Conservation (phyloP, 768 basidiomycete species). For the Leccinellum rugosiceps region DNA sequence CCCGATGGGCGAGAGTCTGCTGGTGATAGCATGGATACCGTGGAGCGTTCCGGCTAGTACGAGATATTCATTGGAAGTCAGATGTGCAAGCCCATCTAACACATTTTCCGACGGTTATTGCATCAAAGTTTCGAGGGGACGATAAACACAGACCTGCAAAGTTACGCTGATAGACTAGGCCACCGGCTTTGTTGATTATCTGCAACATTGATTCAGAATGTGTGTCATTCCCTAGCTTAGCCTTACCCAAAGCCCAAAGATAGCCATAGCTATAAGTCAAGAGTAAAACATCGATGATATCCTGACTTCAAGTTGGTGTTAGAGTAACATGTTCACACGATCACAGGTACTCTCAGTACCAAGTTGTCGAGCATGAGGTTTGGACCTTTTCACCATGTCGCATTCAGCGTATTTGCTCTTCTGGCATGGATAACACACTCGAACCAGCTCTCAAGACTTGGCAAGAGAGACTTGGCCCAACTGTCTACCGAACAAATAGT, state of each 20-base stretch:
- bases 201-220: slow-evolving; percentile 30
- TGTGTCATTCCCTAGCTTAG: not conserved
- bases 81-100: slow-evolving; percentile 84
- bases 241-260: slow-evolving; percentile 79
- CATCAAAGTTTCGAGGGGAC: not conserved
- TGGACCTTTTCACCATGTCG: slow-evolving; percentile 2
- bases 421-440: slow-evolving; percentile 24
- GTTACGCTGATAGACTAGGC: slow-evolving; percentile 89
- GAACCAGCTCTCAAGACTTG: slow-evolving; percentile 31
- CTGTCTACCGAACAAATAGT: slow-evolving; percentile 52
- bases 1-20: slow-evolving; percentile 80
- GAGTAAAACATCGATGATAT: not conserved
- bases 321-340: slow-evolving; percentile 11
- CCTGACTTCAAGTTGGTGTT: not conserved
- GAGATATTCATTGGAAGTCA: slow-evolving; percentile 92
- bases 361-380: slow-evolving; percentile 14
- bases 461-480: slow-evolving; percentile 35
- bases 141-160: slow-evolving; percentile 65
- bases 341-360: not conserved
- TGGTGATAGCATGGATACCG: slow-evolving; percentile 98
- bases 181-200: slow-evolving; percentile 99
- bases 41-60: slow-evolving; percentile 96
- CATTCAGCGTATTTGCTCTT: slow-evolving; percentile 12
- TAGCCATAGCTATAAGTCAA: slow-evolving; percentile 52
- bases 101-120: slow-evolving; percentile 1